Evolutionary conservation across 2,329 filamentous ascomycete genomes (phyloP).

Genomic region (Didymosphaeria variabile): DNA sequence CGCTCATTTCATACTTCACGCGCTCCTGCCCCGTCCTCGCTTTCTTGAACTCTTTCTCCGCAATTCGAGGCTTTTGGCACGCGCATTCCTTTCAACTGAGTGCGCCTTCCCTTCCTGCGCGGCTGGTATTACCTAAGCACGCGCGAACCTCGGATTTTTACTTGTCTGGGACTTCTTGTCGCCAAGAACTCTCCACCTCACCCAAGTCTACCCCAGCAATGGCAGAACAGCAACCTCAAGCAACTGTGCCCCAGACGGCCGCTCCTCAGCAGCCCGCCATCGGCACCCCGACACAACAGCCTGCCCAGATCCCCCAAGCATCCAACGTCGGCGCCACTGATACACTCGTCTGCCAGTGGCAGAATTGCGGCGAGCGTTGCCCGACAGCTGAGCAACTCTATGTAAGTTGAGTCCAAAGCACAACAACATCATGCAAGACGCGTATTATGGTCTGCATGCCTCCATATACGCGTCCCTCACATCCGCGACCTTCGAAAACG

Average conservation of each 20-base stretch:
- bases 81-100: constrained; percentile 1
- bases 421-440: constrained; percentile 5
- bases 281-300: constrained; percentile 44
- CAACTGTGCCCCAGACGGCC: constrained; percentile 11
- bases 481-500: background rate
- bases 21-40: constrained; percentile 14
- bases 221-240: constrained; percentile 18
- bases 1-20: constrained; percentile 13
- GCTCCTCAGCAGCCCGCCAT: constrained; percentile 46
- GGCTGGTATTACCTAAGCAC: constrained; percentile 10
- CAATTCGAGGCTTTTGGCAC: constrained; percentile 5
- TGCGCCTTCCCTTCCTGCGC: constrained; percentile 6
- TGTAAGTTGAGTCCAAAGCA: constrained; percentile 54
- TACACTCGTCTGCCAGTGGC: constrained; percentile 67
- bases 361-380: constrained; percentile 68
- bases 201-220: constrained; percentile 11
- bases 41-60: constrained; percentile 14
- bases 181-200: constrained; percentile 8
- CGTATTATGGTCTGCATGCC: background rate
- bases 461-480: background rate
- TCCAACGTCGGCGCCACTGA: constrained; percentile 46
- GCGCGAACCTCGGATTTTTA: background rate
- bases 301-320: constrained; percentile 42
- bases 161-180: background rate
- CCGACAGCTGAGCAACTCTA: constrained; percentile 69